Conservation (phyloP, 345 rosid species). For the Eucalyptus sideroxylon region DNA sequence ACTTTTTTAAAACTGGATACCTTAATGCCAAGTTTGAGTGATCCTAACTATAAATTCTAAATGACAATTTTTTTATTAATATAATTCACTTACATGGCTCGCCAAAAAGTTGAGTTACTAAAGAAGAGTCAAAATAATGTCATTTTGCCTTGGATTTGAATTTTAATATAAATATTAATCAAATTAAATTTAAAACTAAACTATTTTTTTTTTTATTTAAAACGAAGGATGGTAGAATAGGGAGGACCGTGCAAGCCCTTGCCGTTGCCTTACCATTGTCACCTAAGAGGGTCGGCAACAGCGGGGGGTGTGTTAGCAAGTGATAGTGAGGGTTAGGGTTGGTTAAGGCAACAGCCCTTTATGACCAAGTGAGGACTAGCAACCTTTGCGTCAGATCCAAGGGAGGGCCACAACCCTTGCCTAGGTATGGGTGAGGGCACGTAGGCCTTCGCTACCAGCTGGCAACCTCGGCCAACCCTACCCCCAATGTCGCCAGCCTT, state of each 20-base stretch:
- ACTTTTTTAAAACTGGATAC: accelerated
- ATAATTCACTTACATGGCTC: too few species aligned
- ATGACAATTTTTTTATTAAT: too few species aligned
- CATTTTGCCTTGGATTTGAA: accelerated
- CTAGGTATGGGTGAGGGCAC: too few species aligned
- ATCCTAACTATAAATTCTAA: accelerated
- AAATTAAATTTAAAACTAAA: too few species aligned
- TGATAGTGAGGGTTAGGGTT: accelerated
- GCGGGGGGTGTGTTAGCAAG: accelerated
- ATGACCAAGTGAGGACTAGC: accelerated
- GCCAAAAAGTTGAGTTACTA: accelerated
- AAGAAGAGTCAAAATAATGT: accelerated
- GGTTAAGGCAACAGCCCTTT: accelerated
- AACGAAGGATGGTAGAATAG: accelerated
- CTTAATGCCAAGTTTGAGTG: accelerated
- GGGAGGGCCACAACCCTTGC: accelerated
- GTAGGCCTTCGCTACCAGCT: accelerated
- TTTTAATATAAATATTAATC: too few species aligned
- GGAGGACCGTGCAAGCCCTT: too few species aligned
- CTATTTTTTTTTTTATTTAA: too few species aligned
- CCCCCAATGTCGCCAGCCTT: accelerated
- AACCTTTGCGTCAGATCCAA: accelerated
- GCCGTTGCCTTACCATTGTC: accelerated
- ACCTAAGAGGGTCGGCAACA: accelerated
- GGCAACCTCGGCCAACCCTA: too few species aligned